These are phyloP conservation scores for Raphanus sativus DNA, from an alignment of 345 rosid genomes.

Conservation along the genomic window DNA sequence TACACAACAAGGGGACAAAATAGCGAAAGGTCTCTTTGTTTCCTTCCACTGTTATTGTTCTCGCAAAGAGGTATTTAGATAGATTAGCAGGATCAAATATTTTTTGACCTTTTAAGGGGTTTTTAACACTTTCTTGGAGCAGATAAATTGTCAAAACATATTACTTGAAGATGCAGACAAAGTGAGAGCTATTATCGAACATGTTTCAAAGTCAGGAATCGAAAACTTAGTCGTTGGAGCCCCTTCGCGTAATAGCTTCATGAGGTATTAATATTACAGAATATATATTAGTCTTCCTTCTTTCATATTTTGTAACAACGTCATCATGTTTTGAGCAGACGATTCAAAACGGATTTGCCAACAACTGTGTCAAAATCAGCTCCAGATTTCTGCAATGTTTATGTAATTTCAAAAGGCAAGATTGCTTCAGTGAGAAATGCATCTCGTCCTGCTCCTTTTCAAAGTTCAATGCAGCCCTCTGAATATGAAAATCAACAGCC, in stretches of 20 bases:
- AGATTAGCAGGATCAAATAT: neutral
- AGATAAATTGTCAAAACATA: slow-evolving; percentile 64
- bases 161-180: slow-evolving; percentile 65
- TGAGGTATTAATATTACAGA: slow-evolving; percentile 48
- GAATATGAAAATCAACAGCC: slow-evolving; percentile 40
- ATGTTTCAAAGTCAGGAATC: slow-evolving; percentile 59
- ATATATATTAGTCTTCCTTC: neutral
- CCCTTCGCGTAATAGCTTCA: slow-evolving; percentile 62
- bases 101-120: neutral
- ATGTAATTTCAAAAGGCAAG: slow-evolving; percentile 78
- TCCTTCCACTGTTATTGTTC: slow-evolving; percentile 84
- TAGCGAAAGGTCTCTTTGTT: slow-evolving; percentile 65
- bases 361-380: slow-evolving; percentile 58
- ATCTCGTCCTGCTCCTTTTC: slow-evolving; percentile 61
- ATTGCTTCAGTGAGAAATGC: slow-evolving; percentile 60
- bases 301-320: slow-evolving; percentile 13
- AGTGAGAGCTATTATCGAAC: slow-evolving; percentile 68
- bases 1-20: slow-evolving; percentile 47
- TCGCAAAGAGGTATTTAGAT: slow-evolving; percentile 68
- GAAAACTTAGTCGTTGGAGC: slow-evolving; percentile 82
- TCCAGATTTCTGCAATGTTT: slow-evolving; percentile 87
- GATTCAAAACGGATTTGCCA: slow-evolving; percentile 66
- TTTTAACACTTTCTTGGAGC: slow-evolving; percentile 3
- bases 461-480: slow-evolving; percentile 44
- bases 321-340: slow-evolving; percentile 42